phyloP scores from a whole-genome alignment of 495 filamentous ascomycete genomes.

The Neurospora hispaniola region DNA sequence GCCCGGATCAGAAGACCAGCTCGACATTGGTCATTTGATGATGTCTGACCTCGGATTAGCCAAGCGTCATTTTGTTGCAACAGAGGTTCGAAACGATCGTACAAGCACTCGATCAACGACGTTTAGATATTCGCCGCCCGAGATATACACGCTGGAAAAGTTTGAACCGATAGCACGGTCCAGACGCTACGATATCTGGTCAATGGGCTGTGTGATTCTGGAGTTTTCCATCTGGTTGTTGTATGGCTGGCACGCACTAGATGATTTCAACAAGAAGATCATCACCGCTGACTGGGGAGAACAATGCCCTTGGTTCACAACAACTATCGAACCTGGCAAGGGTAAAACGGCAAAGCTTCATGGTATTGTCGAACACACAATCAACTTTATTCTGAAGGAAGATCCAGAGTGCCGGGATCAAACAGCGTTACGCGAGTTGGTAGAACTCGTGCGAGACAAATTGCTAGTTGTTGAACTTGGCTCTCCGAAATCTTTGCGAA shows the following conservation, averaged over 20 bases:
- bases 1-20: neutral
- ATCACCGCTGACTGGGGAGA: neutral
- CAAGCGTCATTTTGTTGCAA: too few relatives aligned
- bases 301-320: neutral
- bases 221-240: slow-evolving; percentile 29
- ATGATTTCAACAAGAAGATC: slow-evolving; percentile 10
- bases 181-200: slow-evolving; percentile 26
- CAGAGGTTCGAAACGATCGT: too few relatives aligned
- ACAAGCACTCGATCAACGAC: too few relatives aligned
- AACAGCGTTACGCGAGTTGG: neutral
- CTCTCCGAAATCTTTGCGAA: neutral
- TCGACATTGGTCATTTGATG: too few relatives aligned
- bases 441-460: neutral
- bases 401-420: neutral
- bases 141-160: too few relatives aligned
- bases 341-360: too few relatives aligned
- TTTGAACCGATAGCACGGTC: neutral
- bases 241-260: slow-evolving; percentile 14
- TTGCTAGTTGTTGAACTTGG: neutral
- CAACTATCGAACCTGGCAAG: neutral
- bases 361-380: neutral
- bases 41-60: too few relatives aligned
- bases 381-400: neutral
- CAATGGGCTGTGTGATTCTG: slow-evolving; percentile 27
- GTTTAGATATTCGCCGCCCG: too few relatives aligned